Base-by-base conservation (phyloP, 768 basidiomycete genomes). In the Hypsizygus marmoreus region DNA sequence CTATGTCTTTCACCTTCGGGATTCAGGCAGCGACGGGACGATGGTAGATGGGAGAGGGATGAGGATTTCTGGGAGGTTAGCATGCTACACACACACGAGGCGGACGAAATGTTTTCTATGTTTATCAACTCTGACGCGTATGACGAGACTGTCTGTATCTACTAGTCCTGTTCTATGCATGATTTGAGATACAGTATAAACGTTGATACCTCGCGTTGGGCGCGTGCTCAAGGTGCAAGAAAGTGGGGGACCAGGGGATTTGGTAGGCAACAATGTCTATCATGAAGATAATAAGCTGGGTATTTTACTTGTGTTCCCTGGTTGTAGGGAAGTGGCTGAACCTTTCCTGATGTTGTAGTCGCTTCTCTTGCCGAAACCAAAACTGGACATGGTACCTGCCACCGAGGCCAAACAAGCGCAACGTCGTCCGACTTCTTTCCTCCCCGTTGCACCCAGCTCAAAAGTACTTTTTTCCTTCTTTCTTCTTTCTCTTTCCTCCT, bases 281-380 rank as follows among this genome's bases (percentile, higher is more conserved):
- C 32, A 55, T 60, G 55, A 60, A 57, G 47, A 42, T 38, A 26
- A 49, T 58, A 33, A 30, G 22, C 40, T 64, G 62, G 72, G 72
- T 71, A 50, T 59, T 61, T 39, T 9, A 40, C n/a, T 43, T 38
- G n/a, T 19, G 19, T 25, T 30, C 30, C 36, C 30, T 40, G n/a
- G 14, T 23, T 40, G 29, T 26, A 38, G 40, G 26, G 40, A 40
- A 30, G 26, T 25, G 32, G 43, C 43, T 53, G 48, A 51, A 33
- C 39, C 23, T 32, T 39, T 29, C 9, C 49, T 14, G 6, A 13
- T 8, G 7, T 45, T 40, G 28, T 56, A 73, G 70, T 63, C 63
- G 43, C 63, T 75, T 55, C 63, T 82, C 48, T 59, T 77, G 59
- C 78, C 79, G 64, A 76, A 70, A 64, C 79, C 79, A 23, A 70